Evolutionary conservation across 257 asterid genomes (phyloP), one percentile per base, ranked within the genome.

Genomic region (Salvia rosmarinus): DNA sequence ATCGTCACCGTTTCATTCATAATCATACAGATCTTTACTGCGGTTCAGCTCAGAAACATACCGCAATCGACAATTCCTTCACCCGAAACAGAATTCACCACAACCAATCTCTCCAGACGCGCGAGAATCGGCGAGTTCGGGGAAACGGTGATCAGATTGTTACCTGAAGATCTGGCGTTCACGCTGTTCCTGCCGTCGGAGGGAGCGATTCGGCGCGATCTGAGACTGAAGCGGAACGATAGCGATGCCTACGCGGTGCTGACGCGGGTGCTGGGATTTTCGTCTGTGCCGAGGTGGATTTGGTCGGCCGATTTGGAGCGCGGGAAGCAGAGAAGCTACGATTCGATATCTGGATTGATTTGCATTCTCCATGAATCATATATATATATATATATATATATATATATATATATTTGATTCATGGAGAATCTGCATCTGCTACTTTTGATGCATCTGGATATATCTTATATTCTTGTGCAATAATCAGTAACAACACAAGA

Each of bases 121-220:
- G 51, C 17, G 25, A 76, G 56, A 77, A 74, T 85, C 59, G 91
- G 96, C 4, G 76, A 78, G 43, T 85, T 85, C n/a, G 90, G 96
- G 42, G 74, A 82, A 63, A 74, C 72, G 67, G 81, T 89, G 7
- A 79, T 86, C 32, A 70, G 63, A 63, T 87, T 91, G 96, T 70
- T 91, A 52, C 94, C 98, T 49, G 77, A 74, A 75, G 94, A 91
- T 85, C 85, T 91, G 49, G 85, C 83, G 1, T 91, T 91, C 78
- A 89, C 98, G 2, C 76, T 91, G 61, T 89, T 91, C 60, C 79
- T 89, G 71, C 96, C 96, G 23, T 85, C 91, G 14, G 89, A 85
- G 55, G 78, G 78, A 34, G 90, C 97, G 16, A 82, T 91, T 4
- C 75, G 77, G 52, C 86, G 91, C 32, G 84, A 81, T 62, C 74